A percentile compares a stretch with the other conserved stretches of the same genome.
Evolutionary conservation across 441 rosid species (phyloP).

Genomic region (Erodium trifolium): DNA sequence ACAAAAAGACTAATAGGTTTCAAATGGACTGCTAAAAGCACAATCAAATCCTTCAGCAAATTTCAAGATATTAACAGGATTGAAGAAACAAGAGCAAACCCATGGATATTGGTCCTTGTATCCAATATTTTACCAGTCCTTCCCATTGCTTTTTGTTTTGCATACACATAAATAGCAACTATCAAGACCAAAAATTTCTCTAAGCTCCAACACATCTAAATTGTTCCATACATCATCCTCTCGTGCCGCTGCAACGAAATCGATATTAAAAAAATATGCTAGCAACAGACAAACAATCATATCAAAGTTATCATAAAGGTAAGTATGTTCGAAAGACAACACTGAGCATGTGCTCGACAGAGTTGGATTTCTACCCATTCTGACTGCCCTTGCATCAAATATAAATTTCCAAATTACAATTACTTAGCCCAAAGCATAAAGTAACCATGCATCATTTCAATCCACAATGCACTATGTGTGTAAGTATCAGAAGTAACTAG

Average conservation of each 20-base stretch:
- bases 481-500: constrained; percentile 26
- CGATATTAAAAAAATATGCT: background rate
- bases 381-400: constrained; percentile 44
- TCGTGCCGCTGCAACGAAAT: constrained; percentile 38
- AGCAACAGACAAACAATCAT: background rate
- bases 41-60: constrained; percentile 5
- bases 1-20: constrained; percentile 10
- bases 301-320: background rate
- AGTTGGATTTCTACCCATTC: constrained; percentile 44
- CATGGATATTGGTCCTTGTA: constrained; percentile 40
- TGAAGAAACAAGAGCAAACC: constrained; percentile 34
- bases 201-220: constrained; percentile 31
- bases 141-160: constrained; percentile 48
- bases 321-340: constrained; percentile 12
- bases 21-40: constrained; percentile 11
- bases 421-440: constrained; percentile 4
- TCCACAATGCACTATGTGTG: constrained; percentile 16
- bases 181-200: constrained; percentile 32
- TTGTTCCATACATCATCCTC: constrained; percentile 58
- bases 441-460: constrained; percentile 3
- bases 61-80: background rate
- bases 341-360: constrained; percentile 53
- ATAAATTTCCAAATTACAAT: constrained; percentile 19
- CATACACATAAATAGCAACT: constrained; percentile 27
- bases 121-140: constrained; percentile 35